phyloP scores from a whole-genome alignment of 257 asterid species.

The Buddleja alternifolia region DNA sequence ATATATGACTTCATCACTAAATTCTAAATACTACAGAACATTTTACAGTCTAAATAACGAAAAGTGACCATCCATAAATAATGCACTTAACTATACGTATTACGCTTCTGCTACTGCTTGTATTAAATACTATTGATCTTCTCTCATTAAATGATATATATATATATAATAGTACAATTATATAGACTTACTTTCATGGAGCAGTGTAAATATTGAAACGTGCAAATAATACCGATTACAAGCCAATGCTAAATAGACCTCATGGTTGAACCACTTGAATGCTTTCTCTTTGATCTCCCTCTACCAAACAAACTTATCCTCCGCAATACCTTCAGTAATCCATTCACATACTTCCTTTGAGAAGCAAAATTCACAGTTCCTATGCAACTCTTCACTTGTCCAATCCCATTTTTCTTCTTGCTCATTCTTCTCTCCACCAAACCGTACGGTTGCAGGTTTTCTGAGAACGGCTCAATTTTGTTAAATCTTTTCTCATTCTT shows the following conservation, averaged over 20 bases:
- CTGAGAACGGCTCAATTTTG: slow-evolving; percentile 37
- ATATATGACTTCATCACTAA: no score
- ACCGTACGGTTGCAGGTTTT: slow-evolving; percentile 26
- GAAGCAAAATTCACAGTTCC: slow-evolving; percentile 62
- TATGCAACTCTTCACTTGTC: slow-evolving; percentile 52
- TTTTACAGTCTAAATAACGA: no score
- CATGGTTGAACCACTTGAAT: not conserved
- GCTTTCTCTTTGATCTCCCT: slow-evolving; percentile 52
- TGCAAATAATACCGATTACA: no score
- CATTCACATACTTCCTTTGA: slow-evolving; percentile 52
- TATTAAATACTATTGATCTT: no score
- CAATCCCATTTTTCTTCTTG: slow-evolving; percentile 48
- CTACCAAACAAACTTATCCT: slow-evolving; percentile 54
- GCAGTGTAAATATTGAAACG: no score
- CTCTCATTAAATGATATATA: no score
- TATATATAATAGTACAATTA: no score
- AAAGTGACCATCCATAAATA: no score
- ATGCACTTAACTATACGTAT: no score
- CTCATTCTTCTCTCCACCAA: slow-evolving; percentile 43
- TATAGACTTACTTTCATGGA: no score
- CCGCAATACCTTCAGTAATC: slow-evolving; percentile 50
- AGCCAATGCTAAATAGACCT: not conserved
- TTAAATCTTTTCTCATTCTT: slow-evolving; percentile 31
- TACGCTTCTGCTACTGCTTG: no score
- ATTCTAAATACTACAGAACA: no score